Percentiles rank a stretch among this genome's conserved stretches.
Evolutionary conservation across 305 asterid genomes (phyloP).

Genomic region (Solanum chacoense): DNA sequence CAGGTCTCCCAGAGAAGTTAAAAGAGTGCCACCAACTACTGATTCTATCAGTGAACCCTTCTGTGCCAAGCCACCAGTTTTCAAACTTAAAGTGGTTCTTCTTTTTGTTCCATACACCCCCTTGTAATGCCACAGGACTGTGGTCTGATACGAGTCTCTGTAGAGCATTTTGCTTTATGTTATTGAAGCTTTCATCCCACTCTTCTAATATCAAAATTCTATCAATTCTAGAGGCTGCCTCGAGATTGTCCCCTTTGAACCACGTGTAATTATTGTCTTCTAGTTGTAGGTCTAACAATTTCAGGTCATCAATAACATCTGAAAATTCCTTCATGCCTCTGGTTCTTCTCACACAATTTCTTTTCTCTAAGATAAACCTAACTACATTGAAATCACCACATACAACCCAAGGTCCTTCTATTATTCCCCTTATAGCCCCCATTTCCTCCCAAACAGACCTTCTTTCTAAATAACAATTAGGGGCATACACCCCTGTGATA

Average conservation of each 20-base stretch:
- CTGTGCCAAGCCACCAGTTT: neutral
- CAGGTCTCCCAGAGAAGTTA: neutral
- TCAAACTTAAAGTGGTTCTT: neutral
- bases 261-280: neutral
- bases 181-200: neutral
- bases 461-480: neutral
- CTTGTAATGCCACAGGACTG: neutral
- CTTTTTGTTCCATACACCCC: neutral
- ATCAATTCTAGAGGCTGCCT: neutral
- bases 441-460: neutral
- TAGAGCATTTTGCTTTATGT: neutral
- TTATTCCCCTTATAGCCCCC: neutral
- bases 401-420: neutral
- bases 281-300: neutral
- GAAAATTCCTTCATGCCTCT: neutral
- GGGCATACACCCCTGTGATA: neutral
- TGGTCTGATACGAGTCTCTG: neutral
- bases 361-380: neutral
- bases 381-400: neutral
- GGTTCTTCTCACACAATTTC: neutral
- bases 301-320: neutral
- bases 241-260: neutral
- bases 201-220: neutral
- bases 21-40: neutral
- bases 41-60: neutral